A percentile compares a stretch with the other conserved stretches of the same genome.
Evolutionary conservation across 2,329 filamentous ascomycete species (phyloP).

Genomic region (Trichophyton simii): DNA sequence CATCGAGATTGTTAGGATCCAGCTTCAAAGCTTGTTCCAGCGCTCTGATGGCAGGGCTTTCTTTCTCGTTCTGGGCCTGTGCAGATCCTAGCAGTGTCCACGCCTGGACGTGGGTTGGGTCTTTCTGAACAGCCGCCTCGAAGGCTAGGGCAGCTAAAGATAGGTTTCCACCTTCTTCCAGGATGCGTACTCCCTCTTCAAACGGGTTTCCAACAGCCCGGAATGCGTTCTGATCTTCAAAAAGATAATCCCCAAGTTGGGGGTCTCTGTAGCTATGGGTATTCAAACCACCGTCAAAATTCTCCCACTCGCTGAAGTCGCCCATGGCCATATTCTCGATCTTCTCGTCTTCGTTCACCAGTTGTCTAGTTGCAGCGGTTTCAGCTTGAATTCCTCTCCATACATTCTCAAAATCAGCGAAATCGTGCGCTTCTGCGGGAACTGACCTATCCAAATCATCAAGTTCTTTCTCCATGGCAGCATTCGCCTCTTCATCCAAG

Average conservation of each 20-base stretch:
- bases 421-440: constrained; percentile 48
- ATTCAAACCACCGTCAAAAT: constrained; percentile 53
- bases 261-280: constrained; percentile 63
- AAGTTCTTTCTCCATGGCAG: constrained; percentile 71
- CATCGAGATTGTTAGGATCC: constrained; percentile 74
- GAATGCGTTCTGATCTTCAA: constrained; percentile 90
- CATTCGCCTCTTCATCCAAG: constrained; percentile 52
- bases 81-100: constrained; percentile 87
- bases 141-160: constrained; percentile 89
- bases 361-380: constrained; percentile 37
- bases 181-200: constrained; percentile 82
- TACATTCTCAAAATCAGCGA: constrained; percentile 80
- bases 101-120: constrained; percentile 74
- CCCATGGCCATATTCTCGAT: constrained; percentile 46
- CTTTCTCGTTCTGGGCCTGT: constrained; percentile 97
- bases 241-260: constrained; percentile 77
- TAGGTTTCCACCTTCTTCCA: constrained; percentile 85
- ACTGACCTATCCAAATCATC: constrained; percentile 81
- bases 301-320: constrained; percentile 69
- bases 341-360: constrained; percentile 53
- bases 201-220: constrained; percentile 70
- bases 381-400: constrained; percentile 38
- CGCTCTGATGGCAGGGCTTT: constrained; percentile 86
- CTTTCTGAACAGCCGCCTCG: constrained; percentile 85
- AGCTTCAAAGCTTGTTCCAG: constrained; percentile 81